Conservation (phyloP, 2,329 filamentous ascomycete species). For the Pseudogymnoascus sp. region DNA sequence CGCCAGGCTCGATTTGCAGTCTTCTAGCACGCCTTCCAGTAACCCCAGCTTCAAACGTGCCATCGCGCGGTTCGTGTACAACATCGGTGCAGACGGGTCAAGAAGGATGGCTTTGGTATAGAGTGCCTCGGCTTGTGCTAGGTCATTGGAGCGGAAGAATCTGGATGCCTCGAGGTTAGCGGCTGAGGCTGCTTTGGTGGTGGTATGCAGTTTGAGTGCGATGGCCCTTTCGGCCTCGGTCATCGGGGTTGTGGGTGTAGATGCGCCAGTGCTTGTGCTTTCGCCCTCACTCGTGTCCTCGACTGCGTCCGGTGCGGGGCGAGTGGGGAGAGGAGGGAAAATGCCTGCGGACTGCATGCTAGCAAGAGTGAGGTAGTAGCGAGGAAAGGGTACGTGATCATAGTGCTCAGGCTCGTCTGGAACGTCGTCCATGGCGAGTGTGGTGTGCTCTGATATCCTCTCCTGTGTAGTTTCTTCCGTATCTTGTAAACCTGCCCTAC, state of each 20-base stretch:
- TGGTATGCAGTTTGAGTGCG: background rate
- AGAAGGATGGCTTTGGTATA: slow-evolving; percentile 74
- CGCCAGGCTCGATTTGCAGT: slow-evolving; percentile 68
- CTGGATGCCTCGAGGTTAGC: slow-evolving; percentile 22
- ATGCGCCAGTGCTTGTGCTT: background rate
- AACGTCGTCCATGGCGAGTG: background rate
- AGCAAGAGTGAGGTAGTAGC: background rate
- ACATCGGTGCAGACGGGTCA: slow-evolving; percentile 65
- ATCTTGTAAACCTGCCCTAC: background rate
- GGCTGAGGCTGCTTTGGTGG: background rate
- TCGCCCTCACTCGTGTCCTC: background rate
- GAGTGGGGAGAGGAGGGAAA: background rate
- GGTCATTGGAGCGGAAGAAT: slow-evolving; percentile 59
- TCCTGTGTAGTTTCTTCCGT: background rate
- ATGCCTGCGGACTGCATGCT: no score
- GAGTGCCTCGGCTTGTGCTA: slow-evolving; percentile 53
- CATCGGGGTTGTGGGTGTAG: background rate
- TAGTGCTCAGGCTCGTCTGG: slow-evolving; percentile 3
- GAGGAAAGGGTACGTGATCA: background rate
- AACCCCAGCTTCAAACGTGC: slow-evolving; percentile 64
- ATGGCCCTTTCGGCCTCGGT: background rate
- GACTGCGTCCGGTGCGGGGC: background rate
- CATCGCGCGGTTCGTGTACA: slow-evolving; percentile 88
- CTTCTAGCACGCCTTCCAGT: slow-evolving; percentile 67
- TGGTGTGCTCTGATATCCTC: background rate